Evolutionary conservation across 1,284 basidiomycete genomes (phyloP).

Genomic region (Grifola frondosa): DNA sequence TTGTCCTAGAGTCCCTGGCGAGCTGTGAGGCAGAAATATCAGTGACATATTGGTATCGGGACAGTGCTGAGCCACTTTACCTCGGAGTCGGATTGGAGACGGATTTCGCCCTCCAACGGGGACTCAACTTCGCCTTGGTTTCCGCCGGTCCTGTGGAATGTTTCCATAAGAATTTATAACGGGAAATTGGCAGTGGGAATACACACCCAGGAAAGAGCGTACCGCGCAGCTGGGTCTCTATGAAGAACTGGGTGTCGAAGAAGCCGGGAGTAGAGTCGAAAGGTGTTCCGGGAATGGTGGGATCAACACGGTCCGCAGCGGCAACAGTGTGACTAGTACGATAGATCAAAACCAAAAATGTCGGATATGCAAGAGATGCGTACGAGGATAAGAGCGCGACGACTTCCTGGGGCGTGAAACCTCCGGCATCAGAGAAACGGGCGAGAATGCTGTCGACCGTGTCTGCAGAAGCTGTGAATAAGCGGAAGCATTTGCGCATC

Average conservation of each 20-base stretch:
- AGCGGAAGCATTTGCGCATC: neutral
- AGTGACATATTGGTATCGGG: too few species aligned
- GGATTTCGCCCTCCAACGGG: slow-evolving; percentile 25
- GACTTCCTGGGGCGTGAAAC: slow-evolving; percentile 24
- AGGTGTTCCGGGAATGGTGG: slow-evolving; percentile 17
- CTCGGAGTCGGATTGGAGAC: slow-evolving; percentile 31
- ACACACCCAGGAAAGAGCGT: slow-evolving; percentile 24
- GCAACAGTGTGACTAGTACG: slow-evolving; percentile 17
- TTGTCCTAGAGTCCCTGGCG: slow-evolving; percentile 26
- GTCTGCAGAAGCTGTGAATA: slow-evolving; percentile 5
- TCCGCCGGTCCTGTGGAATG: slow-evolving; percentile 20
- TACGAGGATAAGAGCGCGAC: slow-evolving; percentile 16
- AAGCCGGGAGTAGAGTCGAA: slow-evolving; percentile 19
- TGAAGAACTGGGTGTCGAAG: slow-evolving; percentile 22
- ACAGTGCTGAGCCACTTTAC: too few species aligned
- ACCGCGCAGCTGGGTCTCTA: slow-evolving; percentile 25
- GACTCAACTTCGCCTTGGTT: slow-evolving; percentile 24
- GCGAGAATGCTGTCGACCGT: slow-evolving; percentile 23
- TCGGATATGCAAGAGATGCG: neutral
- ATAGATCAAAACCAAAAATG: neutral
- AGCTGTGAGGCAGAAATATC: slow-evolving; percentile 12
- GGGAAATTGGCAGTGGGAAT: too few species aligned
- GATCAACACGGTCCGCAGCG: slow-evolving; percentile 21
- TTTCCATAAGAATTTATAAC: slow-evolving; percentile 1
- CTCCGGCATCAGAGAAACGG: slow-evolving; percentile 24